Percentiles rank a stretch among this genome's conserved stretches.
Evolutionary conservation across 1,139 yeast genomes (phyloP).

Genomic region (Debaryomyces sp.): DNA sequence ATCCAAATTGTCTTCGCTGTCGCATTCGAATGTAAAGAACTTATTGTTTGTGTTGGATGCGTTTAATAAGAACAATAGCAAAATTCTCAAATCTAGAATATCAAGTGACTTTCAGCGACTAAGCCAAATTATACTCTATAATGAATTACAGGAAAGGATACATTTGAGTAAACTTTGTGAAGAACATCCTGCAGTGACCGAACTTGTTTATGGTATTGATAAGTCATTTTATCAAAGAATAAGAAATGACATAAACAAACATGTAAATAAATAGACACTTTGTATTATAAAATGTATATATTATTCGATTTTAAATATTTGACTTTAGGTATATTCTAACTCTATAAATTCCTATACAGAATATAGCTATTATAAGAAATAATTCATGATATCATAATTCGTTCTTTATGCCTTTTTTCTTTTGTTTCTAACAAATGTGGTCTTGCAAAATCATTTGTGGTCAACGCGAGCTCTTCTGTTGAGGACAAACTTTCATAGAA

Average conservation of each 20-base stretch:
- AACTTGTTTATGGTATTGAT: conserved; percentile 1
- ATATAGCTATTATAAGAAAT: not conserved
- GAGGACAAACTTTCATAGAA: conserved; percentile 52
- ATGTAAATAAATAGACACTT: conserved; percentile 4
- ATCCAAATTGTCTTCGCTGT: conserved; percentile 16
- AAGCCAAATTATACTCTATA: conserved; percentile 20
- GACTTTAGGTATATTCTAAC: not conserved
- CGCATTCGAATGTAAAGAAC: conserved; percentile 13
- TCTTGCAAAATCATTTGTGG: not conserved
- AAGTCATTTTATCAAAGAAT: not conserved
- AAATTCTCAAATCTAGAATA: not conserved
- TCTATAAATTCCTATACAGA: not conserved
- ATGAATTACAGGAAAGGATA: conserved; percentile 8
- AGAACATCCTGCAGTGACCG: not conserved
- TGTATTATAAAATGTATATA: conserved; percentile 3
- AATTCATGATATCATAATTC: not conserved
- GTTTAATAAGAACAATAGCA: conserved; percentile 5
- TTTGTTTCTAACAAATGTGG: not conserved
- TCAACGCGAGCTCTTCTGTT: conserved; percentile 18
- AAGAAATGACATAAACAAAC: not conserved
- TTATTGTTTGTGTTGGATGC: conserved; percentile 18
- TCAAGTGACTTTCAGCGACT: conserved; percentile 16
- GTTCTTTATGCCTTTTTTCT: not conserved
- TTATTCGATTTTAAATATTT: not conserved
- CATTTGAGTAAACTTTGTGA: conserved; percentile 1